Percentiles rank a stretch among this genome's conserved stretches.
Evolutionary conservation across 164 flowering plant genomes (phyloP).

Genomic region (Nymphaea thermarum): DNA sequence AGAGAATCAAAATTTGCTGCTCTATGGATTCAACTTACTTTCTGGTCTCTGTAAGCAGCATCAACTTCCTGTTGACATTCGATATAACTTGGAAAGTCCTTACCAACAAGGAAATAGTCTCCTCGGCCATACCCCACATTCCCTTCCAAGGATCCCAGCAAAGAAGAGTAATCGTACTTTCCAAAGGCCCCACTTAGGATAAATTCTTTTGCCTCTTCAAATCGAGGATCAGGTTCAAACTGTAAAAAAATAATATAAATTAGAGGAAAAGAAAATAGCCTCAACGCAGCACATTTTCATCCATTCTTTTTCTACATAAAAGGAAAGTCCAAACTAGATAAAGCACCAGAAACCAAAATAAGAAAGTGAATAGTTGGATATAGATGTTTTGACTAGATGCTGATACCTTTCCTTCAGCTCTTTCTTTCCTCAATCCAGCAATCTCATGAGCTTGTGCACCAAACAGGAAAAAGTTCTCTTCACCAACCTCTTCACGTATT

Average conservation of each 20-base stretch:
- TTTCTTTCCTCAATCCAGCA: conserved; percentile 68
- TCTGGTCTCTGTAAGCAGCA: conserved; percentile 68
- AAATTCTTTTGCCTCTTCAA: conserved; percentile 74
- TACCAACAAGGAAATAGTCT: conserved; percentile 91
- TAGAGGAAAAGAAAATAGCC: no score
- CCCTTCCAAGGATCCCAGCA: conserved; percentile 88
- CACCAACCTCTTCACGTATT: conserved; percentile 90
- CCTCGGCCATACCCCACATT: conserved; percentile 76
- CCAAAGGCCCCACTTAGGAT: conserved; percentile 77
- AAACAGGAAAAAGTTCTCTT: conserved; percentile 85
- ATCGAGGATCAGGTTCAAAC: conserved; percentile 82
- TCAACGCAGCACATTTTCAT: no score
- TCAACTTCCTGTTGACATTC: conserved; percentile 93
- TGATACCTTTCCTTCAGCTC: conserved; percentile 81
- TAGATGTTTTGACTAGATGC: background rate
- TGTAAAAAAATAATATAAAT: conserved; percentile 7
- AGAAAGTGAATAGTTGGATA: no score
- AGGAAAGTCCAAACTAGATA: background rate
- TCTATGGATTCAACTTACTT: conserved; percentile 19
- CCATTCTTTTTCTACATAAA: no score
- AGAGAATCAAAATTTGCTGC: no score
- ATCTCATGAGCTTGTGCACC: conserved; percentile 89
- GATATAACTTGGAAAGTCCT: conserved; percentile 86
- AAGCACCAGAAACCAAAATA: no score
- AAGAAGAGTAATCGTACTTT: conserved; percentile 38